Conservation (phyloP, 441 rosid genomes). For the Croton laevigatus region DNA sequence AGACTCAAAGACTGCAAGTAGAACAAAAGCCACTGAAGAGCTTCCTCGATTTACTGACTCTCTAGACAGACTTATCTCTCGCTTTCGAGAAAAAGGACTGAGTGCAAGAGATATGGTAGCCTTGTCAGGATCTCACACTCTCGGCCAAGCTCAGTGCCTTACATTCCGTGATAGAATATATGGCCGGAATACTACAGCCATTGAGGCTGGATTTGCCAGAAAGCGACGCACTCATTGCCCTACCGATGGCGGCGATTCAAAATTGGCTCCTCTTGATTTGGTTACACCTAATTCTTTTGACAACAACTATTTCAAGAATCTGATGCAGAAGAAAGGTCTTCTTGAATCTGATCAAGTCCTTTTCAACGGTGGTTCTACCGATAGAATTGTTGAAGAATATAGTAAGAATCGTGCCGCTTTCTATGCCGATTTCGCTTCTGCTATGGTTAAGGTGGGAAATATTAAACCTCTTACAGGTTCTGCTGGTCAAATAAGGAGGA, state of each 20-base stretch:
- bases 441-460: constrained; percentile 64
- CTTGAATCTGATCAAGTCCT: constrained; percentile 44
- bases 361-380: constrained; percentile 44
- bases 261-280: constrained; percentile 45
- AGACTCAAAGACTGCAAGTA: constrained; percentile 46
- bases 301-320: constrained; percentile 53
- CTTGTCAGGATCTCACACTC: constrained; percentile 44
- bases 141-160: constrained; percentile 53
- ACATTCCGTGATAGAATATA: constrained; percentile 47
- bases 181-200: constrained; percentile 34
- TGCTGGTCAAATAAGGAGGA: constrained; percentile 38
- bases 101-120: constrained; percentile 58
- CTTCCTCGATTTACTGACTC: constrained; percentile 37
- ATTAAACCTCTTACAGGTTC: constrained; percentile 39
- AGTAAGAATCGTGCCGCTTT: constrained; percentile 40
- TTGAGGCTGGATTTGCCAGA: constrained; percentile 46
- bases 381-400: constrained; percentile 41
- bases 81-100: constrained; percentile 43
- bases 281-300: constrained; percentile 60
- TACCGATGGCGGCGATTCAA: constrained; percentile 21
- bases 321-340: constrained; percentile 53
- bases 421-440: constrained; percentile 42
- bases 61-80: constrained; percentile 31
- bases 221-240: constrained; percentile 43
- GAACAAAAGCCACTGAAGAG: constrained; percentile 28